Evolutionary conservation across 129 eudicot species (phyloP), one percentile per base, ranked within the genome.

Genomic region (Pulicaria dysenterica): DNA sequence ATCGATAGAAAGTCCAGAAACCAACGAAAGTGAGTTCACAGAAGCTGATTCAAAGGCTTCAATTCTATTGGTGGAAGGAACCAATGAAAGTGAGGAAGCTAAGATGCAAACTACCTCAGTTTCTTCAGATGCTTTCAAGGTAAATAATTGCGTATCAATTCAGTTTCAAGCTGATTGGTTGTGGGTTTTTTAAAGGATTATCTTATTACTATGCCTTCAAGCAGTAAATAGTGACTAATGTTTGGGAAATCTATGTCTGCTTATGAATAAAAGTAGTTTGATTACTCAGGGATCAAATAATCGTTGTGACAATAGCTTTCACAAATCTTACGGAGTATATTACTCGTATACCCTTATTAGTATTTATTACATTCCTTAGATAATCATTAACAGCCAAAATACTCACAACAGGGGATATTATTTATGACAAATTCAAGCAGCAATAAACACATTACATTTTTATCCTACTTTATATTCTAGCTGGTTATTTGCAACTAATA

Each of bases 101-200:
- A 49, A 53, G 54, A 66, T 50, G 8, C 43, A 42, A 42, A 58
- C n/a, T 19, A 14, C 67, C 40, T 53, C 76, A 51, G 42, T 17
- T 55, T 57, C 15, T 53, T 42, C 58, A 8, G 59, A 76, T 76
- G 71, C 19, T 68, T 51, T 50, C 12, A 49, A 69, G 82, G 87
- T 83, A 79, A 45, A n/a, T 24, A 14, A 57, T 58, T 31, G 13
- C 7, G n/a, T 43, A 41, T 58, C 24, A 5, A 43, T 55, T 60
- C 43, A 38, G 19, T n/a, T 70, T 37, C n/a, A 13, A 37, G 36
- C 39, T 12, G 57, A 11, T 19, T 57, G 76, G 46, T 42, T 43
- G 63, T 50, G 73, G 16, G 15, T 56, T 58, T 67, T 44, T 19
- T 40, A 14, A 69, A 7, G 7, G 45, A 3, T 72, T 72, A 72